Conservation (phyloP, 176 grass and related monocot genomes). For the Carex littledalei region DNA sequence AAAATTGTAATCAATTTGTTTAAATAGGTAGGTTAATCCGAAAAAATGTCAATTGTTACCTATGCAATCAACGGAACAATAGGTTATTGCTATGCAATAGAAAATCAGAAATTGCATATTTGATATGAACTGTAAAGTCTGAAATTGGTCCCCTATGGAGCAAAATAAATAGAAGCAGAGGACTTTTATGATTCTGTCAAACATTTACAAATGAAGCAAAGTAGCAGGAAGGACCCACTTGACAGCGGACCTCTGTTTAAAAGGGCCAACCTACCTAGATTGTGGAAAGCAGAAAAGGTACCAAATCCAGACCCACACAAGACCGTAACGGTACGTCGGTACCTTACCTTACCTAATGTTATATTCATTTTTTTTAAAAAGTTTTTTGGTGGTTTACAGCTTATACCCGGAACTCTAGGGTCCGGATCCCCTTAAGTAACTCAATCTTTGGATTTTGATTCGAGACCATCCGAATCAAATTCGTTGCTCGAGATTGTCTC, state of each 20-base stretch:
- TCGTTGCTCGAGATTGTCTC: too few species aligned
- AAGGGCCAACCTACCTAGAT: neutral
- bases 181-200: neutral
- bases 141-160: neutral
- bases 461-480: too few species aligned
- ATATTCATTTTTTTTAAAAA: neutral
- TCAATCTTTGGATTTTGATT: too few species aligned
- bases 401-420: neutral
- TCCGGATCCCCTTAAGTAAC: too few species aligned
- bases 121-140: neutral
- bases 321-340: neutral
- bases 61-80: too few species aligned
- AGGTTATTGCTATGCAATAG: too few species aligned
- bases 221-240: neutral
- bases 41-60: too few species aligned
- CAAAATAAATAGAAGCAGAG: neutral
- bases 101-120: too few species aligned
- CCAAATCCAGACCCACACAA: constrained; percentile 19
- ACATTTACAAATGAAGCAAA: neutral
- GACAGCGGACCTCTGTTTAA: neutral
- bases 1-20: too few species aligned
- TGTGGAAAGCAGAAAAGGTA: neutral
- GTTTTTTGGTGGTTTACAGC: neutral
- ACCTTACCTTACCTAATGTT: neutral
- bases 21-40: too few species aligned